phyloP scores from a whole-genome alignment of 1,139 yeast species.

The Geotrichum klebahnii region DNA sequence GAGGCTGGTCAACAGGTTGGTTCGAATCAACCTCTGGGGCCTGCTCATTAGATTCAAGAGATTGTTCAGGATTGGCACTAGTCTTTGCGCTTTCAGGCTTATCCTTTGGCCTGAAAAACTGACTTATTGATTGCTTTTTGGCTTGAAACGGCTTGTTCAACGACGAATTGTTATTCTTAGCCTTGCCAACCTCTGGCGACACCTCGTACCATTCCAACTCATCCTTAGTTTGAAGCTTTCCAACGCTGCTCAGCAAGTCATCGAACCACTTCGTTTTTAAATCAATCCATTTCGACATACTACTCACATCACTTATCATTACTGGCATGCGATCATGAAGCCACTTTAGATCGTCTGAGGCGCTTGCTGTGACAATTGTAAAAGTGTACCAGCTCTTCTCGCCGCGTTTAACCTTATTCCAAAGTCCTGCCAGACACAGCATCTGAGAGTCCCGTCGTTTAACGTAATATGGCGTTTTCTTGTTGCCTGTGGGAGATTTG shows the following conservation, averaged over 20 bases:
- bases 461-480: slow-evolving; percentile 64
- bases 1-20: no score
- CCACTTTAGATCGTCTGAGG: slow-evolving; percentile 54
- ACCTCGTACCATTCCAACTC: slow-evolving; percentile 55
- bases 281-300: slow-evolving; percentile 61
- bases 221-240: not conserved
- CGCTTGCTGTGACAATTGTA: slow-evolving; percentile 71
- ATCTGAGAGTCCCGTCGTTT: slow-evolving; percentile 50
- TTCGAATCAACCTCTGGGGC: no score
- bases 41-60: slow-evolving; percentile 16
- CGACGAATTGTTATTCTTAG: slow-evolving; percentile 47
- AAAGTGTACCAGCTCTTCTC: slow-evolving; percentile 47
- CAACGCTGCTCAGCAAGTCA: not conserved
- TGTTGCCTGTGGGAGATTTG: slow-evolving; percentile 29
- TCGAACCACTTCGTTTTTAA: slow-evolving; percentile 38
- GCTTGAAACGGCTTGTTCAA: slow-evolving; percentile 42
- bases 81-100: not conserved
- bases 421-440: slow-evolving; percentile 70
- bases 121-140: slow-evolving; percentile 27
- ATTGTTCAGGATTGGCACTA: no score
- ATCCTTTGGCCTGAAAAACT: slow-evolving; percentile 22
- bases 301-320: slow-evolving; percentile 1
- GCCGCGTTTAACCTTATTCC: slow-evolving; percentile 40
- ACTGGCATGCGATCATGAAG: slow-evolving; percentile 77
- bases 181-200: slow-evolving; percentile 60